Percentiles rank a stretch among this genome's conserved stretches.
These are phyloP conservation scores for Saxophila tyrrhenica DNA, from an alignment of 495 filamentous ascomycete genomes.

Conservation along the genomic window DNA sequence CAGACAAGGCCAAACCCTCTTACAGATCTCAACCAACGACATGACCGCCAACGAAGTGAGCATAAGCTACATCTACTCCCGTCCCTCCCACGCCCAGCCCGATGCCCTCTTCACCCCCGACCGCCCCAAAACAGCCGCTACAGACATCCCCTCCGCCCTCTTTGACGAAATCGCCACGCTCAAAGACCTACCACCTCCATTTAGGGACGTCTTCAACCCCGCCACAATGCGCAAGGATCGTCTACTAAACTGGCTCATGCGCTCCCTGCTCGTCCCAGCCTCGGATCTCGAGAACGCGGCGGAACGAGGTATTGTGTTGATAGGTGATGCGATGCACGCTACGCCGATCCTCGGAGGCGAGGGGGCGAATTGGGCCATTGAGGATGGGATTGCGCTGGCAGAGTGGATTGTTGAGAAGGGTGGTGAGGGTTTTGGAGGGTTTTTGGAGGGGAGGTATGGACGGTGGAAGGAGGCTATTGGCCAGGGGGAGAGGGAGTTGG, in stretches of 20 bases:
- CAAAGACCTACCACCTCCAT: slow-evolving; percentile 21
- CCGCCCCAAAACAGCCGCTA: slow-evolving; percentile 23
- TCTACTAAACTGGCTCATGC: slow-evolving; percentile 36
- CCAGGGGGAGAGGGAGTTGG: slow-evolving; percentile 18
- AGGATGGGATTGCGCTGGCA: slow-evolving; percentile 31
- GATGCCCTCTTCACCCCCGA: slow-evolving; percentile 30
- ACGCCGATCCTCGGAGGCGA: slow-evolving; percentile 33
- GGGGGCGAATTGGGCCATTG: slow-evolving; percentile 33
- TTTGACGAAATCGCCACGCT: slow-evolving; percentile 26
- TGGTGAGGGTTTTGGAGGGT: slow-evolving; percentile 11
- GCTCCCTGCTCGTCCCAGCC: slow-evolving; percentile 15
- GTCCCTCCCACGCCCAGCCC: slow-evolving; percentile 14
- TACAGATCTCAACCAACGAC: slow-evolving; percentile 28
- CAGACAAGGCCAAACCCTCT: slow-evolving; percentile 12
- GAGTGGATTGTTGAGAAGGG: slow-evolving; percentile 22
- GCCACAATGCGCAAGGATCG: slow-evolving; percentile 25
- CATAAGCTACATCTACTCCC: slow-evolving; percentile 32
- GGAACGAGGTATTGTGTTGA: slow-evolving; percentile 22
- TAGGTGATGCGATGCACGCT: slow-evolving; percentile 34
- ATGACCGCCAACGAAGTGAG: slow-evolving; percentile 7
- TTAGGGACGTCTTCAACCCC: slow-evolving; percentile 27
- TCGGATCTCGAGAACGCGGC: slow-evolving; percentile 21
- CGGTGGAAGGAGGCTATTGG: slow-evolving; percentile 25
- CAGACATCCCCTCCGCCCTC: slow-evolving; percentile 27
- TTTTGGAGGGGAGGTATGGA: slow-evolving; percentile 21